These are phyloP conservation scores for Cajanus cajan DNA, from an alignment of 306 rosid genomes.

Conservation along the genomic window DNA sequence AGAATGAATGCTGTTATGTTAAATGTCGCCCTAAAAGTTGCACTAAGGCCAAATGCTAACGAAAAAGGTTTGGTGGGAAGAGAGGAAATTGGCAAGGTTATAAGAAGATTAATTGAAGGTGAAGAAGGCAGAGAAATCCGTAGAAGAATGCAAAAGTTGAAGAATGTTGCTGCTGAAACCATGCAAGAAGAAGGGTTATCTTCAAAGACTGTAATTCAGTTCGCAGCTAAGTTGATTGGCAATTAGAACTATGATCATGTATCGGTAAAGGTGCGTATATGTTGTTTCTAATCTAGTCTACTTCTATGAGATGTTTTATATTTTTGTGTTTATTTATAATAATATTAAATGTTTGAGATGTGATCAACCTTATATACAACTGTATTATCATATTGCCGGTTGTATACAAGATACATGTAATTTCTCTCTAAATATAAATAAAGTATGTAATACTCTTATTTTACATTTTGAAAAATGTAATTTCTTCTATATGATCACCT, in stretches of 20 bases:
- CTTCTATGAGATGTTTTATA: too few relatives aligned
- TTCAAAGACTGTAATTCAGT: background rate
- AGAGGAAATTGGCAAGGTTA: background rate
- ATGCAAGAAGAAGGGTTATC: background rate
- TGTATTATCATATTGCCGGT: too few relatives aligned
- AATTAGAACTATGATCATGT: background rate
- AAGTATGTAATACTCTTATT: too few relatives aligned
- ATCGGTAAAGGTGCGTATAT: too few relatives aligned
- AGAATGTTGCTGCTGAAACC: background rate
- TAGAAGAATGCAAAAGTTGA: background rate
- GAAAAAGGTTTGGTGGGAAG: conserved; percentile 10
- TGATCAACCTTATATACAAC: too few relatives aligned
- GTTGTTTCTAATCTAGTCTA: too few relatives aligned
- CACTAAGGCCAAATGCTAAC: background rate
- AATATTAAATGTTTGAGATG: too few relatives aligned
- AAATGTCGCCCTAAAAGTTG: background rate
- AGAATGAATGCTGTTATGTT: conserved; percentile 5
- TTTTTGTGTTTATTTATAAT: too few relatives aligned
- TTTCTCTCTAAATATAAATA: too few relatives aligned
- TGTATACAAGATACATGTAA: too few relatives aligned
- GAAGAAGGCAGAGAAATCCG: conserved; percentile 11
- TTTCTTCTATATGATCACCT: too few relatives aligned
- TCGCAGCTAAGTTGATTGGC: background rate
- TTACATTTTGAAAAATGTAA: too few relatives aligned
- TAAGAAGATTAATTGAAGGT: background rate